A percentile compares a stretch with the other conserved stretches of the same genome.
phyloP scores from a whole-genome alignment of 73 alveolate species.

The Effrenium voratum region DNA sequence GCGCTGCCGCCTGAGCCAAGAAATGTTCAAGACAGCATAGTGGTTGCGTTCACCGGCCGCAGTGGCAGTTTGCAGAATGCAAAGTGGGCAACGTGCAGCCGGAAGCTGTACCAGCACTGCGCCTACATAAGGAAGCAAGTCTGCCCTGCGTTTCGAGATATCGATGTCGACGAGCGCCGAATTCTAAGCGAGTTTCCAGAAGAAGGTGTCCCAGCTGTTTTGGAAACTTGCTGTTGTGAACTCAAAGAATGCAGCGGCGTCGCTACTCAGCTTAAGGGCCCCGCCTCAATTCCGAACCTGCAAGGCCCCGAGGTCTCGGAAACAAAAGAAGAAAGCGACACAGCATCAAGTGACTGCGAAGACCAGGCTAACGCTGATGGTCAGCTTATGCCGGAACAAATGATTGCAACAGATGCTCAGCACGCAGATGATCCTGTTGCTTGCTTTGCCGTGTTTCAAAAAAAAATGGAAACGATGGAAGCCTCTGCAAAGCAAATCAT shows the following conservation, averaged over 20 bases:
- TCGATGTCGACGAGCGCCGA: neutral
- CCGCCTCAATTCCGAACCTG: too few species aligned
- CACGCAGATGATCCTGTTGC: too few species aligned
- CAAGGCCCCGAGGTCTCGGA: neutral
- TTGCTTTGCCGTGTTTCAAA: too few species aligned
- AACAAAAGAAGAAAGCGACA: too few species aligned
- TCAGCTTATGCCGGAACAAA: too few species aligned
- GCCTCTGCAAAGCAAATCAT: too few species aligned
- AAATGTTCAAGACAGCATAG: neutral
- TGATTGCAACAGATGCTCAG: too few species aligned
- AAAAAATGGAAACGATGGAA: too few species aligned
- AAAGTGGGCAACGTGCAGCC: neutral
- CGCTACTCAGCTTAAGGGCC: neutral
- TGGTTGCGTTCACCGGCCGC: neutral
- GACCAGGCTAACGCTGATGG: too few species aligned
- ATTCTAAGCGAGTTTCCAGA: neutral
- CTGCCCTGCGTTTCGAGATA: neutral
- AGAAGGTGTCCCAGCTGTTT: neutral
- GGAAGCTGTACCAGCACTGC: neutral
- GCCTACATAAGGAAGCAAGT: neutral
- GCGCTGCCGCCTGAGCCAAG: slow-evolving; percentile 2
- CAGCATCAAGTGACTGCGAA: too few species aligned
- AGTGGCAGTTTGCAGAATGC: neutral
- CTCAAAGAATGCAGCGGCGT: too few species aligned
- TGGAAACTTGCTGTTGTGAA: neutral